Base-by-base conservation (phyloP, 495 filamentous ascomycete genomes). In the Daldinia decipiens region DNA sequence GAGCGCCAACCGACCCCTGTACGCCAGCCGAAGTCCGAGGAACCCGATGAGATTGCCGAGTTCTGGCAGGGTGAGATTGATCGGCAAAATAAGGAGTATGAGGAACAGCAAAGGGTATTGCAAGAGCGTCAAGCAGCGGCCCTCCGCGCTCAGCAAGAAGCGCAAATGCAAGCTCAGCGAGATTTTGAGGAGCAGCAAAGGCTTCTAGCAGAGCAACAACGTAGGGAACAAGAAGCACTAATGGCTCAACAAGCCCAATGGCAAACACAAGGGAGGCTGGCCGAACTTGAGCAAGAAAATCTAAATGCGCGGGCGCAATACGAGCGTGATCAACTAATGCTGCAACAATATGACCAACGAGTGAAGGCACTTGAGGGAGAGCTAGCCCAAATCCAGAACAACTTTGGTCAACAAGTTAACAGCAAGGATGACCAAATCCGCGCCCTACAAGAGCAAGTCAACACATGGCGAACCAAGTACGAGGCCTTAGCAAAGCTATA, bases 181-280 rank as follows among this genome's bases (percentile, higher is more conserved):
- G 94, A 98, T 32, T 98, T 98, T 68, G 95, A 98, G 73, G 94
- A 98, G 74, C 94, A 97, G 78, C 96, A 98, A 76, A 89, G 93
- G 63, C 85, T 87, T 58, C 88, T 98, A 74, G 88, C 90, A 43
- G 94, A 99, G 77, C 93, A 98, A 76, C 93, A 97, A 79, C 88
- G 91, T 62, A 81, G 93, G 47, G 95, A 96, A 26, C 95, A 97
- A 72, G 94, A 98, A 74, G 92, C 95, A 55, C 81, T 99, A 47
- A 79, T 95, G 74, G 85, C 88, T 29, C 93, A 98, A 57, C 95
- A 98, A 68, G 92, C 91, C 66, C 88, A 93, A 68, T 90, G 92
- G 75, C 95, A 98, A 67, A 97, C 94, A 0, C 93, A 98, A 74
- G 96, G 95, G 17, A 91, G 93, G 21, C 83, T 98, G 76, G 95